Evolutionary conservation across 371 early-diverging fungal species (phyloP), one percentile per base, ranked within the genome.

Genomic region (Mortierella sp.): DNA sequence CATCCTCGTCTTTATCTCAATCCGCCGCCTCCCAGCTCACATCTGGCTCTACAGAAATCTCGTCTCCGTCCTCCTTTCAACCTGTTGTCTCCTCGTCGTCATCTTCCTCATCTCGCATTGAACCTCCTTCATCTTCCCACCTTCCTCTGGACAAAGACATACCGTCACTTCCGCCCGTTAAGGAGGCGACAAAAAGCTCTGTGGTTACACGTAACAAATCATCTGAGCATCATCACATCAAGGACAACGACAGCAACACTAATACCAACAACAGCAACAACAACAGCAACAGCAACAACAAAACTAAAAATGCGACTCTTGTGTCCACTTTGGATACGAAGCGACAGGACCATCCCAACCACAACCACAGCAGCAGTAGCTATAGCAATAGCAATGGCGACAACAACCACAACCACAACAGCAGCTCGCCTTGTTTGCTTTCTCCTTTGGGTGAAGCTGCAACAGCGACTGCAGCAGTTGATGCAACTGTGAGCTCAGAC

Each of bases 201-300:
- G 60, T 50, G 21, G 6, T 19, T 74, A 31, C 63, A 63, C 34
- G 34, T 19, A 63, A 63, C 38, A 77, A 54, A 65, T 72, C 78
- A 75, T 74, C 60, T 82, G 82, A 82, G 77, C 81, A 38, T 38
- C 81, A 38, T 48, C 63, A 8, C 11, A 60, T 24, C 24, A 42
- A 68, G 42, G 38, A 42, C 24, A 42, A 58, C 28, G 58, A 38
- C 55, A 55, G 8, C n/a, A 55, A 24, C 50, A 14, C n/a, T 24
- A 55, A 24, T 16, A 50, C 3, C 50, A n/a, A 55, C 7, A n/a
- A 2, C 55, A n/a, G 52, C 4, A 14, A 52, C 52, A 52, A n/a
- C 55, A 21, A n/a, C 55, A 50, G 14, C 50, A 50, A 1, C 10
- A 50, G 16, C 50, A 50, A 3, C 50, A 50, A 14, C 63, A 63